A percentile compares a stretch with the other conserved stretches of the same genome.
Conservation (phyloP, 2,329 filamentous ascomycete genomes). For the Phialophora macrospora region DNA sequence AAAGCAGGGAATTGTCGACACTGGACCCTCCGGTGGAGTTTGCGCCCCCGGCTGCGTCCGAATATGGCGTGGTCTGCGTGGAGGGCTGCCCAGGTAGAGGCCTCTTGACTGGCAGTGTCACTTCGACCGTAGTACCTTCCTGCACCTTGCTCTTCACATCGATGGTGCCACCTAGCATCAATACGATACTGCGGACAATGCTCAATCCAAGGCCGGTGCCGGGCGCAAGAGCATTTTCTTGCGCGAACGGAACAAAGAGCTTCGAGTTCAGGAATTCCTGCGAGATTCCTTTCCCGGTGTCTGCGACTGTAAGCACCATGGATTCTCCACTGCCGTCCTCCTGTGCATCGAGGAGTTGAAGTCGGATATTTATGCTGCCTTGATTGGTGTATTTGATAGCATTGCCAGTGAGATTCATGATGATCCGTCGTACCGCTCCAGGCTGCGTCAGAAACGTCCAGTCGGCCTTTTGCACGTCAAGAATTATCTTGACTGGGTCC, state of each 20-base stretch:
- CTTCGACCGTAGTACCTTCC: constrained; percentile 30
- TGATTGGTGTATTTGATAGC: constrained; percentile 46
- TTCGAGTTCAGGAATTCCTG: constrained; percentile 62
- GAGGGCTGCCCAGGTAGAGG: constrained; percentile 27
- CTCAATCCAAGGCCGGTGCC: constrained; percentile 69
- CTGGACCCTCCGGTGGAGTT: constrained; percentile 21
- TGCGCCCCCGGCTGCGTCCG: constrained; percentile 19
- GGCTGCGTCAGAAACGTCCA: constrained; percentile 40
- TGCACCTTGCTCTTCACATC: constrained; percentile 50
- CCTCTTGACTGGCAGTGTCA: constrained; percentile 29
- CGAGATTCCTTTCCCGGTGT: constrained; percentile 68
- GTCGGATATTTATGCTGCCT: constrained; percentile 44
- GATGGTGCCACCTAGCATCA: constrained; percentile 61
- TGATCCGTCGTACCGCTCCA: constrained; percentile 43
- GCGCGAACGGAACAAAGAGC: constrained; percentile 66
- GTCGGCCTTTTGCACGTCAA: constrained; percentile 41
- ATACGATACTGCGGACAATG: constrained; percentile 63
- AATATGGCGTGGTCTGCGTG: constrained; percentile 26
- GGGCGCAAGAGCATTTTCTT: constrained; percentile 63
- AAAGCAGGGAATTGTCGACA: constrained; percentile 18
- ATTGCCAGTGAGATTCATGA: constrained; percentile 48
- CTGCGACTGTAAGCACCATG: constrained; percentile 55
- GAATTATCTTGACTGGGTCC: constrained; percentile 22
- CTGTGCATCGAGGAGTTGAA: constrained; percentile 34
- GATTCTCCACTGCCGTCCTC: constrained; percentile 28